Evolutionary conservation across 2,329 filamentous ascomycete genomes (phyloP), one percentile per base, ranked within the genome.

Genomic region (Claviceps paspali): DNA sequence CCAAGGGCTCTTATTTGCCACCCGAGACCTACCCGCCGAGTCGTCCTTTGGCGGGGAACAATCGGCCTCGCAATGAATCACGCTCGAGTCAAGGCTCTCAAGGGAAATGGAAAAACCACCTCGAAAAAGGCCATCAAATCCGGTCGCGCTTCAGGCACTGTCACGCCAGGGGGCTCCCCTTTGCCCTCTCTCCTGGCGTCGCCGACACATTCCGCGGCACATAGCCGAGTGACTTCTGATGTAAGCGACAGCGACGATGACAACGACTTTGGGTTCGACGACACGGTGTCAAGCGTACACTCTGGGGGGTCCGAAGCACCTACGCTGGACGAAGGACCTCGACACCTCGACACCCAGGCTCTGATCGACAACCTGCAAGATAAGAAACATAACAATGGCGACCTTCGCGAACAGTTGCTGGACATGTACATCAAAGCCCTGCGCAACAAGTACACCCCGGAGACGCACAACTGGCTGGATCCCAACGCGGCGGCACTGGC

Each of bases 351-450:
- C 38, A 49, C 53, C 24, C 63, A 68, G 21, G 70, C 77, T 43
- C 72, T 78, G 40, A 76, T 92, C 43, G 67, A 79, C 33, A 76
- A 82, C 46, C 71, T 93, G 21, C 66, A 79, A 38, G 67, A 72
- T 43, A 77, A 82, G 49, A 93, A 92, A 65, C 76, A 79, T 45
- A 84, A 79, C 56, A 85, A 77, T 45, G 72, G 69, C 18, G 73
- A 82, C 43, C 74, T 76, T 17, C 74, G 85, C 36, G 79, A 85
- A 49, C 50, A 56, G 17, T 48, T 55, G 9, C 39, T 61, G 7
- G 50, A 52, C 5, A 41, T 49, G 17, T 61, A 54, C 33, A 46
- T 59, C 40, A 52, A 49, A 37, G 65, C 82, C 15, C 56, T 87
- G 36, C 82, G 79, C 29, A 51, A 42, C 31, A 51, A 47, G 3